Conservation (phyloP, 768 basidiomycete species). For the Psilocybe sp. region DNA sequence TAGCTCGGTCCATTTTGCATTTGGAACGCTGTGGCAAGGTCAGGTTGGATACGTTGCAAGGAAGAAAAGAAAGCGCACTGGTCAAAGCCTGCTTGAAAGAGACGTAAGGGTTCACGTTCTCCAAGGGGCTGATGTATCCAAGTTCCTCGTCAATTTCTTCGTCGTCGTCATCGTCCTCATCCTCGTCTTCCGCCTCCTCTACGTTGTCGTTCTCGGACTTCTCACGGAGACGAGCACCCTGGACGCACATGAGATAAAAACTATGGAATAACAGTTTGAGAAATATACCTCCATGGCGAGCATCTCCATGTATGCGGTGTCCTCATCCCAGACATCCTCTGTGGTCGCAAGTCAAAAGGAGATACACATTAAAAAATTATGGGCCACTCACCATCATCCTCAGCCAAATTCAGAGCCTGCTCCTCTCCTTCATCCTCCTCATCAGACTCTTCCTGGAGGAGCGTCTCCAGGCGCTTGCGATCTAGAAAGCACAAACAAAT, state of each 20-base stretch:
- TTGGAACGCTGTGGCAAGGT: conserved; percentile 58
- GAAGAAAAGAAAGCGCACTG: conserved; percentile 36
- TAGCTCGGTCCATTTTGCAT: conserved; percentile 65
- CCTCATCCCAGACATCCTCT: conserved; percentile 91
- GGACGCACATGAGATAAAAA: conserved; percentile 7
- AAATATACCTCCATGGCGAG: conserved; percentile 72
- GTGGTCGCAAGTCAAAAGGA: conserved; percentile 11
- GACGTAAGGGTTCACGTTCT: conserved; percentile 72
- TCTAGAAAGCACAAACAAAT: conserved; percentile 30
- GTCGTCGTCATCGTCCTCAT: conserved; percentile 50
- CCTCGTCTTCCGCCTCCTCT: conserved; percentile 52
- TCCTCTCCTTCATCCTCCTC: conserved; percentile 52
- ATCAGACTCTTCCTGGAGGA: conserved; percentile 34
- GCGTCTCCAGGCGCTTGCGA: conserved; percentile 60
- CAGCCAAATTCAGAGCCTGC: conserved; percentile 57
- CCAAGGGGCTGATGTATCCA: conserved; percentile 81
- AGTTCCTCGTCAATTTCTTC: conserved; percentile 79
- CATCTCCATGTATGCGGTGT: conserved; percentile 85
- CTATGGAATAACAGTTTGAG: conserved; percentile 9
- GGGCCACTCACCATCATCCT: conserved; percentile 54
- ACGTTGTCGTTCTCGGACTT: conserved; percentile 51
- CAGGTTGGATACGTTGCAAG: conserved; percentile 5
- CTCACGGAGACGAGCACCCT: conserved; percentile 75
- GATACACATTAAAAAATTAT: not conserved
- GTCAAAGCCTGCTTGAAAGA: conserved; percentile 79